Percentiles rank a stretch among this genome's conserved stretches.
Conservation (phyloP, 192 early-diverging fungal genomes). For the Gaertneriomyces semiglobifer region DNA sequence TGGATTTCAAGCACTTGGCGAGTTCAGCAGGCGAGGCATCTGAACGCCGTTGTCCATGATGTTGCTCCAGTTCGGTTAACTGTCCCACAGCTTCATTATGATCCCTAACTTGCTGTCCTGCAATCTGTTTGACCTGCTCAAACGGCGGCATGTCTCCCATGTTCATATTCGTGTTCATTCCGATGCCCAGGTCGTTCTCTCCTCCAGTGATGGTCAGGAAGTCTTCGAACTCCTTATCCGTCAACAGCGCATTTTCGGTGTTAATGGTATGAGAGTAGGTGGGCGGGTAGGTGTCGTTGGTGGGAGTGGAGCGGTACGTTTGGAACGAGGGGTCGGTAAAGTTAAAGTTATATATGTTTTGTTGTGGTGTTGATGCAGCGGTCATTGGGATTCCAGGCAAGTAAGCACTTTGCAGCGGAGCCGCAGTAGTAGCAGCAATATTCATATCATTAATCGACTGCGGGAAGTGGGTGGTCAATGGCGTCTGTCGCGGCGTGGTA, state of each 20-base stretch:
- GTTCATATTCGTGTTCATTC: constrained; percentile 1
- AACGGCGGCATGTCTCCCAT: background rate
- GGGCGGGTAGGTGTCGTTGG: constrained; percentile 2
- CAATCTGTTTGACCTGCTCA: too few relatives aligned
- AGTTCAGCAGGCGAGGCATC: background rate
- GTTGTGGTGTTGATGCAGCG: constrained; percentile 3
- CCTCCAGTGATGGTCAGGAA: constrained; percentile 16
- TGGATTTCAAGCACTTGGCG: constrained; percentile 1
- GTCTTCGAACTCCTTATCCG: constrained; percentile 23
- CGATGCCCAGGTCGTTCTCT: background rate
- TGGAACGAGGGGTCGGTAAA: background rate
- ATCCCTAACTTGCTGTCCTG: too few relatives aligned
- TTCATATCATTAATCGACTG: constrained; percentile 25
- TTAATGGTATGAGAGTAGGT: constrained; percentile 3
- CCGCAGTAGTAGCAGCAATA: constrained; percentile 12
- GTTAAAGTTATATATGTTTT: background rate
- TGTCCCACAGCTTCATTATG: too few relatives aligned
- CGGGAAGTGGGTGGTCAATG: constrained; percentile 24
- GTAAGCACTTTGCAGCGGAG: background rate
- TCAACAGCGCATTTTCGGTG: constrained; percentile 11
- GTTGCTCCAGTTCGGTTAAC: too few relatives aligned
- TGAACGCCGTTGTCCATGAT: too few relatives aligned
- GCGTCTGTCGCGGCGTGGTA: constrained; percentile 2
- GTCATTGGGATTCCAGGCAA: background rate
- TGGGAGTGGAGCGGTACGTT: background rate